phyloP scores from a whole-genome alignment of 2,329 filamentous ascomycete species.

The Pseudogymnoascus sp. region DNA sequence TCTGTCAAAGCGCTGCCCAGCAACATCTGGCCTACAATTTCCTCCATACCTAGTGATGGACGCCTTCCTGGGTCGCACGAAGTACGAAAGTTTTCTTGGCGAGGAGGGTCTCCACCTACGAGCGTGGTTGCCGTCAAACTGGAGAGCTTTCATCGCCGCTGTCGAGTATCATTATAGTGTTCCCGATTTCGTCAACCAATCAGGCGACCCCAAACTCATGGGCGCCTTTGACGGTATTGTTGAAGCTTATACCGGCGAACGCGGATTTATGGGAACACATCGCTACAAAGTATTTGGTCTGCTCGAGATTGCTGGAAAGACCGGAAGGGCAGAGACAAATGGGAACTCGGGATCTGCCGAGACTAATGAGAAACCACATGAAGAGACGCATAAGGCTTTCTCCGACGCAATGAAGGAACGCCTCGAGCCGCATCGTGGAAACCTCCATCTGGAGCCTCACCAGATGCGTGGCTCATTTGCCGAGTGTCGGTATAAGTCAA shows the following conservation, averaged over 20 bases:
- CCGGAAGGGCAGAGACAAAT: conserved; percentile 44
- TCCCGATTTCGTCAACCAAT: conserved; percentile 44
- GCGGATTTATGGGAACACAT: conserved; percentile 49
- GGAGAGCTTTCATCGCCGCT: conserved; percentile 46
- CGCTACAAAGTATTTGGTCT: conserved; percentile 51
- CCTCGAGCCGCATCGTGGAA: conserved; percentile 41
- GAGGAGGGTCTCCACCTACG: conserved; percentile 44
- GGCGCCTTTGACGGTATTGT: conserved; percentile 47
- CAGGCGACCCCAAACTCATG: conserved; percentile 41
- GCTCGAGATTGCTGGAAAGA: conserved; percentile 45
- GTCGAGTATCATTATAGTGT: conserved; percentile 47
- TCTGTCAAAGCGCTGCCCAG: conserved; percentile 42
- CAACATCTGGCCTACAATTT: conserved; percentile 44
- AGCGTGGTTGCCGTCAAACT: conserved; percentile 46
- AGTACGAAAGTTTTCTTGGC: conserved; percentile 44
- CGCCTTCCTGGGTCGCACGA: conserved; percentile 44
- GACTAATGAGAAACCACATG: conserved; percentile 37
- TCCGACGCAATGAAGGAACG: conserved; percentile 47
- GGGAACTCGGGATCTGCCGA: conserved; percentile 40
- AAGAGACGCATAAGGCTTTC: conserved; percentile 43
- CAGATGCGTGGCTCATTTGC: conserved; percentile 48
- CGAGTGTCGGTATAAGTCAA: conserved; percentile 43
- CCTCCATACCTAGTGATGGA: conserved; percentile 47
- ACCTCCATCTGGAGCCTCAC: conserved; percentile 40
- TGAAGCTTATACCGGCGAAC: conserved; percentile 46